Conservation (phyloP, 75 land plant genomes). For the Adiantum capillusveneris region DNA sequence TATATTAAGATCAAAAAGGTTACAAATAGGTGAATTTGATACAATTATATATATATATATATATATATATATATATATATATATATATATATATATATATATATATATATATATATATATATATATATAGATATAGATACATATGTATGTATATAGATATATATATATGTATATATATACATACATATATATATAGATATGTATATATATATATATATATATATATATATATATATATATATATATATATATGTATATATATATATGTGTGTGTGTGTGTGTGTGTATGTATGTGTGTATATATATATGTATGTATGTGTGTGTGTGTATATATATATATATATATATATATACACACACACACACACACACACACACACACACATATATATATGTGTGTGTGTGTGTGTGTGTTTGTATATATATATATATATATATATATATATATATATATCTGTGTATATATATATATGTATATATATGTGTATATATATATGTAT, state of each 20-base stretch:
- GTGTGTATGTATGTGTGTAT: too few species aligned
- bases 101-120: not conserved
- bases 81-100: not conserved
- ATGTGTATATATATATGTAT: too few species aligned
- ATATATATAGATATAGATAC: not conserved
- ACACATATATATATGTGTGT: too few species aligned
- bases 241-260: slow-evolving; percentile 5
- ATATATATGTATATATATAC: not conserved
- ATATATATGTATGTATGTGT: too few species aligned
- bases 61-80: not conserved
- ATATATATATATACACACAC: too few species aligned
- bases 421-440: too few species aligned
- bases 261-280: slow-evolving; percentile 1
- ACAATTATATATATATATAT: not conserved
- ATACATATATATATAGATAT: not conserved
- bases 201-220: slow-evolving; percentile 3
- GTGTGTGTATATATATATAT: too few species aligned
- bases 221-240: not conserved
- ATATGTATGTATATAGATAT: not conserved
- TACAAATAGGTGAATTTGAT: not conserved
- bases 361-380: too few species aligned
- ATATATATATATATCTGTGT: too few species aligned
- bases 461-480: too few species aligned
- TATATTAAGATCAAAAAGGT: too few species aligned
- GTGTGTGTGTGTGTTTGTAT: too few species aligned